Evolutionary conservation across 306 rosid genomes (phyloP), one percentile per base, ranked within the genome.

Genomic region (Lathyrus sativus): DNA sequence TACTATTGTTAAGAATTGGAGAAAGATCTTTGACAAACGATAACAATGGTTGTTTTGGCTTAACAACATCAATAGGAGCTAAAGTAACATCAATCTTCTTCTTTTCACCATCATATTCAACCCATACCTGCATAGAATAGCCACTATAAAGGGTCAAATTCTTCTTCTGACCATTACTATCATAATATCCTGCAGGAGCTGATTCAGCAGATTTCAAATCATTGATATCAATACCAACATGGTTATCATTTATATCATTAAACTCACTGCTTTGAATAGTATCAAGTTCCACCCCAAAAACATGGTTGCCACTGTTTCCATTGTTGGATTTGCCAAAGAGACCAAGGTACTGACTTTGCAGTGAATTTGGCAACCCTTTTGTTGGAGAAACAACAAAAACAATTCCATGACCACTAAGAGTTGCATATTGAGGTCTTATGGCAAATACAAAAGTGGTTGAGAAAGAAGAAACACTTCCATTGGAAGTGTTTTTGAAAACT

Each of bases 151-250:
- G 80, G 3, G 59, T 79, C 83, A 86, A 41, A 48, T 79, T 76
- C 54, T 14, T 26, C 4, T 75, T 28, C 33, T 37, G 75, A 11
- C 57, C 80, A 39, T 6, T 78, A 39, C 2, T 24, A 1, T 15
- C 39, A 22, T 58, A 76, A 35, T 81, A 88, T 1, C 86, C 80
- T 3, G 91, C 97, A 5, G 80, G 11, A 3, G 41, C 3, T 10
- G 90, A 65, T 0, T 0, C 9, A 0, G 0, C 48, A 1, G 89
- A 91, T 0, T 18, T 12, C 69, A 91, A 69, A 3, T 74, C 67
- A 61, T 91, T 86, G 15, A 88, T 65, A 50, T 91, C 84, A 29
- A 91, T 83, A 29, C 95, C 92, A 37, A 83, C 89, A 61, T 91
- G 95, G 69, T 90, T 87, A 26, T 79, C 82, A 31, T 85, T 68